A percentile compares a stretch with the other conserved stretches of the same genome.
phyloP scores from a whole-genome alignment of 1,284 basidiomycete genomes.

The Pseudozyma hubeiensis region DNA sequence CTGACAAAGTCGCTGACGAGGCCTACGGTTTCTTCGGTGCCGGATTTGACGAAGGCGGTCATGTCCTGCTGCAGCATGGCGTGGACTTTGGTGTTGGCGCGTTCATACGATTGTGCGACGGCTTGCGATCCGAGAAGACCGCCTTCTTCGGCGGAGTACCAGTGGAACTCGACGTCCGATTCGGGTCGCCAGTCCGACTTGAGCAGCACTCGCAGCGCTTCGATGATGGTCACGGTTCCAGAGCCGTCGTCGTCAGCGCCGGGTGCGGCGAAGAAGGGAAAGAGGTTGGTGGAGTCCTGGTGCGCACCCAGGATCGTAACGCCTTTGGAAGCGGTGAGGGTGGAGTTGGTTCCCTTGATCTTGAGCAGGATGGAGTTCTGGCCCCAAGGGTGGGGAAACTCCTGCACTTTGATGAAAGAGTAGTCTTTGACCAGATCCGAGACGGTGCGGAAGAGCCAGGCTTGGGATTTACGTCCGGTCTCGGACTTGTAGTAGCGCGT shows the following conservation, averaged over 20 bases:
- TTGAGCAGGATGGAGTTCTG: slow-evolving; percentile 83
- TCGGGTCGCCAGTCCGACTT: slow-evolving; percentile 81
- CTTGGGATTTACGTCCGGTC: slow-evolving; percentile 80
- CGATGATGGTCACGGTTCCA: slow-evolving; percentile 90
- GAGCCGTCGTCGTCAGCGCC: slow-evolving; percentile 84
- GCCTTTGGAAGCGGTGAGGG: slow-evolving; percentile 60
- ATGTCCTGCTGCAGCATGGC: slow-evolving; percentile 78
- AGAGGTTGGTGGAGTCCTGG: slow-evolving; percentile 77
- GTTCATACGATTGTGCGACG: slow-evolving; percentile 82
- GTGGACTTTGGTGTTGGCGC: slow-evolving; percentile 75
- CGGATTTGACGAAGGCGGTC: slow-evolving; percentile 88
- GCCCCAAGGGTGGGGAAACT: slow-evolving; percentile 90
- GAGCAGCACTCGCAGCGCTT: slow-evolving; percentile 85
- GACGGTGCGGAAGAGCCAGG: slow-evolving; percentile 76
- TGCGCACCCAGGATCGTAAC: slow-evolving; percentile 81
- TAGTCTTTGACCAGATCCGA: slow-evolving; percentile 29
- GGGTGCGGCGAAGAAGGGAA: slow-evolving; percentile 61
- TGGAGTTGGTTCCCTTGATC: slow-evolving; percentile 47
- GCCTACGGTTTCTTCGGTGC: slow-evolving; percentile 86
- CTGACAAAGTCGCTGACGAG: slow-evolving; percentile 90
- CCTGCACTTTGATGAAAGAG: slow-evolving; percentile 76
- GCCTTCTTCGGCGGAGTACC: slow-evolving; percentile 92
- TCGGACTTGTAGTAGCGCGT: slow-evolving; percentile 72
- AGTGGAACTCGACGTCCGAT: slow-evolving; percentile 88
- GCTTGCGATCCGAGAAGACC: slow-evolving; percentile 96